A percentile compares a stretch with the other conserved stretches of the same genome.
Evolutionary conservation across 768 basidiomycete species (phyloP).

Genomic region (Pisolithus sp.): DNA sequence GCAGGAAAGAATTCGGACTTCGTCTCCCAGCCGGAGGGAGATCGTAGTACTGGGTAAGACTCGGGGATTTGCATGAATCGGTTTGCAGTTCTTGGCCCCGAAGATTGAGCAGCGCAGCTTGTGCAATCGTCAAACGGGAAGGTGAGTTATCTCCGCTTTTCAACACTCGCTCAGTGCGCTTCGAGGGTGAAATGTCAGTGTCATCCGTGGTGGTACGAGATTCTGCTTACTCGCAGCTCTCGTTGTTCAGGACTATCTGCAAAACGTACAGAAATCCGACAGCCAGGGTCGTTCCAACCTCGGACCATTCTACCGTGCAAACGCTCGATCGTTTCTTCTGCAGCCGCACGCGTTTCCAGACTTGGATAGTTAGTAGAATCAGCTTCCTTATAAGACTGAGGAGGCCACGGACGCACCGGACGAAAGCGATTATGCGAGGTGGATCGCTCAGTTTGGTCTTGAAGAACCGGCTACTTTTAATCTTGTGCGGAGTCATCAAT

Average conservation of each 20-base stretch:
- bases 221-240: constrained; percentile 57
- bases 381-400: background rate
- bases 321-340: constrained; percentile 71
- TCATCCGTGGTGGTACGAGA: background rate
- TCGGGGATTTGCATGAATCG: constrained; percentile 2
- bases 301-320: constrained; percentile 76
- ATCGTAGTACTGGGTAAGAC: constrained; percentile 8
- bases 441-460: constrained; percentile 72
- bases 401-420: constrained; percentile 42
- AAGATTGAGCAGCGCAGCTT: constrained; percentile 70
- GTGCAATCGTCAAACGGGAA: constrained; percentile 66
- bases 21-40: constrained; percentile 5
- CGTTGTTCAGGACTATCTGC: constrained; percentile 75
- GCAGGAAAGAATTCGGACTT: background rate
- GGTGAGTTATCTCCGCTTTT: constrained; percentile 62
- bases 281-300: constrained; percentile 71
- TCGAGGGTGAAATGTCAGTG: constrained; percentile 3
- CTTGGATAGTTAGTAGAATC: constrained; percentile 29
- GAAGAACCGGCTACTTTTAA: constrained; percentile 74
- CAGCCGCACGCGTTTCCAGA: constrained; percentile 62
- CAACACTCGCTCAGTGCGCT: constrained; percentile 57
- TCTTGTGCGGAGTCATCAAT: constrained; percentile 62
- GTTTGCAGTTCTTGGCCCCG: constrained; percentile 52
- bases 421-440: constrained; percentile 76
- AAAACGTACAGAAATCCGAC: constrained; percentile 73